Evolutionary conservation across 495 filamentous ascomycete genomes (phyloP).

Genomic region (Aspergillus leporis): DNA sequence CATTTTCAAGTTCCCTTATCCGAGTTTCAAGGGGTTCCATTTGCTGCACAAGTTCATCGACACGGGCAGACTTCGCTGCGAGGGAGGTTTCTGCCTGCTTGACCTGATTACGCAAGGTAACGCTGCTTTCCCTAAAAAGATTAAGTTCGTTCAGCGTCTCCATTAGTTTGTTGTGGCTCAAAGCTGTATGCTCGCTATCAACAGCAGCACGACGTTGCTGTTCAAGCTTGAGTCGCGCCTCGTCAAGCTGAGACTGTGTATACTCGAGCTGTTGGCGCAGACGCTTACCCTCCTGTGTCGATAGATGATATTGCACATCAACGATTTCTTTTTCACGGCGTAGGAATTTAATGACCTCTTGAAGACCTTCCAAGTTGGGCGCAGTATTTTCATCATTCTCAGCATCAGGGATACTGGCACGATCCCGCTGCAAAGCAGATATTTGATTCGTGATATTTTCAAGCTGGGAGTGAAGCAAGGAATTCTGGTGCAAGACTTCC

Average conservation of each 20-base stretch:
- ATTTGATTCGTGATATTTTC: conserved; percentile 81
- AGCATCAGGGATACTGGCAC: conserved; percentile 51
- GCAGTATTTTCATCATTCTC: conserved; percentile 41
- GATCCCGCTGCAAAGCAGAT: conserved; percentile 69
- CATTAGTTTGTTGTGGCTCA: conserved; percentile 84
- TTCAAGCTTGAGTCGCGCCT: conserved; percentile 79
- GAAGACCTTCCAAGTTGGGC: conserved; percentile 67
- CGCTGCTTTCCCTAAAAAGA: conserved; percentile 88
- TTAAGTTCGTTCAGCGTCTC: conserved; percentile 94
- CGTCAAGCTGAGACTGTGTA: conserved; percentile 80
- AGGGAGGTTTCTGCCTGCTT: conserved; percentile 75
- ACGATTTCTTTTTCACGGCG: conserved; percentile 98
- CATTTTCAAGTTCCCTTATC: conserved; percentile 76
- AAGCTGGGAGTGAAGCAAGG: conserved; percentile 82
- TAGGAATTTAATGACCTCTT: conserved; percentile 85
- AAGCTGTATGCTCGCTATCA: conserved; percentile 65
- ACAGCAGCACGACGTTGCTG: conserved; percentile 79
- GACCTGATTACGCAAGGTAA: conserved; percentile 80
- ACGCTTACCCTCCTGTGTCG: conserved; percentile 79
- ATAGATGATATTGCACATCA: conserved; percentile 89
- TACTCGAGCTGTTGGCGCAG: conserved; percentile 89
- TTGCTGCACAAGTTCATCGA: conserved; percentile 70
- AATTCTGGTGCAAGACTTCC: conserved; percentile 81
- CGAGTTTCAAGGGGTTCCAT: conserved; percentile 81
- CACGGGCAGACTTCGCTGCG: conserved; percentile 67